Base-by-base conservation (phyloP, 2,329 filamentous ascomycete species). In the Trichoderma citrinoviride region DNA sequence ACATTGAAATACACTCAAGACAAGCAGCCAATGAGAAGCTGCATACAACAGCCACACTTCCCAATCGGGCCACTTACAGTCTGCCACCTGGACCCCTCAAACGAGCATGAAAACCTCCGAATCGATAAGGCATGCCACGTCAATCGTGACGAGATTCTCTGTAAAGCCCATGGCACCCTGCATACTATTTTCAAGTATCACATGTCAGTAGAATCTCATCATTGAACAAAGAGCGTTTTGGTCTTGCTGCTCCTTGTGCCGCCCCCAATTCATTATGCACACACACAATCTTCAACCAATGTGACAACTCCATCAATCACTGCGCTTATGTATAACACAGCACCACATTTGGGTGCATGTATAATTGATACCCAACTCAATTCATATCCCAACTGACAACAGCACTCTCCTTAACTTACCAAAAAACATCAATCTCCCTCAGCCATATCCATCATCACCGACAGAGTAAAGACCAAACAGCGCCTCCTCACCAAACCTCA, bases 301-400 rank as follows among this genome's bases (percentile, higher is more conserved):
- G n/a, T 12, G 4, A 54, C 19, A 10, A 12, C 40, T 44, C 7
- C n/a, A 43, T 57, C 7, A 47, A 57, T 23, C 10, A 14, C 27
- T 21, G 40, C 25, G 8, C n/a, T n/a, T n/a, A n/a, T n/a, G n/a
- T n/a, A 15, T 8, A 23, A 53, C 14, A 53, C n/a, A 5, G 7
- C 41, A 33, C 25, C 58, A 14, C 14, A 0, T 5, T 62, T 19
- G 25, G 60, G 60, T 19, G 29, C 27, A 52, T 33, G 49, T 33
- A 37, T 46, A 37, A 62, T 53, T 37, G 40, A 23, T 54, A 53
- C 60, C 60, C 60, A 62, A 62, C 49, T 62, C n/a, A 23, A 50
- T 60, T 15, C 33, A 27, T 41, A 5, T n/a, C n/a, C 3, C 37
- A 23, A 23, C 25, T 25, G 1, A 10, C 12, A 21, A 19, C 55